Evolutionary conservation across 2,329 filamentous ascomycete species (phyloP).

Genomic region (Apiospora kogelbergensis): DNA sequence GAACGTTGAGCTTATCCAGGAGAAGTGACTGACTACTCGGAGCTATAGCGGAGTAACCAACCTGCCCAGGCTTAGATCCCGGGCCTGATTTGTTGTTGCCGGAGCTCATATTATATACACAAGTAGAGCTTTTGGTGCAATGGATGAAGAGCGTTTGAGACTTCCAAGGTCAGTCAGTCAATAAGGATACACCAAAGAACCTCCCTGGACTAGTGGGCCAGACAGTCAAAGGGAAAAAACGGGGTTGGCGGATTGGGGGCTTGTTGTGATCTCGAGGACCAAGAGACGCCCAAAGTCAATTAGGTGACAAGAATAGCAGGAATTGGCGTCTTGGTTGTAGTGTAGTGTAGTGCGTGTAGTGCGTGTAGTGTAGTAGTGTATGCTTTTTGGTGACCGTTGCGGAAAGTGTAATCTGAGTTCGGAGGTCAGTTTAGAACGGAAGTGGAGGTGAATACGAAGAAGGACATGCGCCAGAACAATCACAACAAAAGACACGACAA

Average conservation of each 20-base stretch:
- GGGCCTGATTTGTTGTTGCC: constrained; percentile 49
- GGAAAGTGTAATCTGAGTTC: constrained; percentile 1
- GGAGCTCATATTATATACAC: constrained; percentile 45
- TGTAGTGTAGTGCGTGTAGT: background rate
- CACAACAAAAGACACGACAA: background rate
- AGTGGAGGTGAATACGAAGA: background rate
- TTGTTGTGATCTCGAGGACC: background rate
- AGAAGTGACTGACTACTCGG: constrained; percentile 64
- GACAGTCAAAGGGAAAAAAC: background rate
- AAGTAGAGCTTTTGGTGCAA: background rate
- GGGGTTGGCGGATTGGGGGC: background rate
- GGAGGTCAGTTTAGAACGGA: background rate
- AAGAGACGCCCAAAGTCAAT: constrained; percentile 3
- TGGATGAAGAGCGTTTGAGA: background rate
- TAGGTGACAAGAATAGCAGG: background rate
- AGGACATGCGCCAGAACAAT: background rate
- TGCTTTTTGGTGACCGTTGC: constrained; percentile 6
- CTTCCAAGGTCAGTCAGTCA: background rate
- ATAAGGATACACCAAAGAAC: background rate
- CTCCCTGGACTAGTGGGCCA: background rate
- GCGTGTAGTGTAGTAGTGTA: constrained; percentile 3
- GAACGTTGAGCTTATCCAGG: constrained; percentile 73
- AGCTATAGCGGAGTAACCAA: constrained; percentile 43
- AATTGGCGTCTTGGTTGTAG: background rate
- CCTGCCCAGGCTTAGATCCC: constrained; percentile 51